Percentiles rank a stretch among this genome's conserved stretches.
These are phyloP conservation scores for Akanthomyces dipterigenus DNA, from an alignment of 2,329 filamentous ascomycete genomes.

Conservation along the genomic window DNA sequence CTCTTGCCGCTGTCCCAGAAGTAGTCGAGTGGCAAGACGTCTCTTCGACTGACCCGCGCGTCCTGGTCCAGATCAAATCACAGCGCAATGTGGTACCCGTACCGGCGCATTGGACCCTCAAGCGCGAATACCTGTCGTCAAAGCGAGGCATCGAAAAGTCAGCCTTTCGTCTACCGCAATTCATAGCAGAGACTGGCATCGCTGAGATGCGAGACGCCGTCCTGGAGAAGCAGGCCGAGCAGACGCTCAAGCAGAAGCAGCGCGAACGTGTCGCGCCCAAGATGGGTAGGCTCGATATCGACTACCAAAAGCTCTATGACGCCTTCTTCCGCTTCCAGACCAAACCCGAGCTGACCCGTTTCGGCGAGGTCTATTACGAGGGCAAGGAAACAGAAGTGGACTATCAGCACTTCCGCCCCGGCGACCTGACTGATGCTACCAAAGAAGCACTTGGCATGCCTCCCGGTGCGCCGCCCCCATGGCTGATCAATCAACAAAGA, in stretches of 20 bases:
- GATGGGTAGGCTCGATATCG: conserved; percentile 95
- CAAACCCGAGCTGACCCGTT: conserved; percentile 87
- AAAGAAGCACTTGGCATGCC: conserved; percentile 93
- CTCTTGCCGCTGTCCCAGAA: conserved; percentile 82
- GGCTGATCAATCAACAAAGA: conserved; percentile 95
- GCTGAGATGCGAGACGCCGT: conserved; percentile 97
- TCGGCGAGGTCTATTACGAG: conserved; percentile 99
- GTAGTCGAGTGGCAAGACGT: conserved; percentile 97
- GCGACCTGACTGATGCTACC: conserved; percentile 81
- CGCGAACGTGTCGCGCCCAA: conserved; percentile 90
- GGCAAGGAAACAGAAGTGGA: conserved; percentile 98
- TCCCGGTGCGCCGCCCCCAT: conserved; percentile 85
- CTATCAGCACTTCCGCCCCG: conserved; percentile 79
- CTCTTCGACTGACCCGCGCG: conserved; percentile 77
- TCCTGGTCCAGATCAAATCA: conserved; percentile 91
- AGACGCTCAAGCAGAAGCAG: conserved; percentile 90
- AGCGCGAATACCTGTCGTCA: conserved; percentile 93
- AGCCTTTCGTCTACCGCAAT: conserved; percentile 85
- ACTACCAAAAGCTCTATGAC: conserved; percentile 97
- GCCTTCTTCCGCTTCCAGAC: conserved; percentile 98
- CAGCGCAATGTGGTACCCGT: conserved; percentile 95
- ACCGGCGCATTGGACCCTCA: conserved; percentile 88
- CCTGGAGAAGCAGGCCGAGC: conserved; percentile 89
- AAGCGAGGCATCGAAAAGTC: conserved; percentile 96
- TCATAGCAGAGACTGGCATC: conserved; percentile 96